A percentile compares a stretch with the other conserved stretches of the same genome.
phyloP scores from a whole-genome alignment of 768 basidiomycete genomes.

The Trametes coccinea region DNA sequence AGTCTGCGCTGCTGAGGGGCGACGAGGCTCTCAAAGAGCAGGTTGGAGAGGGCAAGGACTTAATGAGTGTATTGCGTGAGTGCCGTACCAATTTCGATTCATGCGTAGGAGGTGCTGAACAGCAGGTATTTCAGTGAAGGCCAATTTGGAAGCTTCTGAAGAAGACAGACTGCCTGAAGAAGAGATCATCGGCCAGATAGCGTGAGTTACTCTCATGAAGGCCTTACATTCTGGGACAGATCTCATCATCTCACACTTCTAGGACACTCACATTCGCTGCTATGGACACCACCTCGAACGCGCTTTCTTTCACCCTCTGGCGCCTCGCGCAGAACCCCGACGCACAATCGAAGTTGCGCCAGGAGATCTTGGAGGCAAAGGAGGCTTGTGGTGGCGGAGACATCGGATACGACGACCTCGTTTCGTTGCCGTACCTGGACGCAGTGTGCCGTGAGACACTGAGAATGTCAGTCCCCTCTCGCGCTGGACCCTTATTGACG shows the following conservation, averaged over 20 bases:
- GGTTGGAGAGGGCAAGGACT: conserved; percentile 44
- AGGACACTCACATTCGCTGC: conserved; percentile 27
- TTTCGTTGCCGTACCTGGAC: conserved; percentile 59
- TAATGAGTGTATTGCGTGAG: conserved; percentile 33
- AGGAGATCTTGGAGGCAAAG: conserved; percentile 4
- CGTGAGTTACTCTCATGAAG: conserved; percentile 6
- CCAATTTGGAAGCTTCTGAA: conserved; percentile 13
- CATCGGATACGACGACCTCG: conserved; percentile 27
- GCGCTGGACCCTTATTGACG: background rate
- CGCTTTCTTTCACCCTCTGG: conserved; percentile 23
- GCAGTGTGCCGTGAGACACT: conserved; percentile 59
- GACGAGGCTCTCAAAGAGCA: conserved; percentile 36
- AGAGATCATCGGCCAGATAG: conserved; percentile 40
- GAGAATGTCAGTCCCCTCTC: conserved; percentile 9
- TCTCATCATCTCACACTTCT: too few species aligned
- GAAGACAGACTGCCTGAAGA: conserved; percentile 23
- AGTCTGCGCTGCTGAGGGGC: conserved; percentile 35
- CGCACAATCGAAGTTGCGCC: conserved; percentile 36
- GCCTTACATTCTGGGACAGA: too few species aligned
- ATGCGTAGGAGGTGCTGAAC: background rate
- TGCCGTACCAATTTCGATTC: background rate
- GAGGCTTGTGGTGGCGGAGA: conserved; percentile 32
- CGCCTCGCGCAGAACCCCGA: conserved; percentile 33
- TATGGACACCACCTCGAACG: conserved; percentile 29
- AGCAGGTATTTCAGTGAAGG: conserved; percentile 7